phyloP scores from a whole-genome alignment of 1,284 basidiomycete genomes.

The Cryptococcus depauperatus region DNA sequence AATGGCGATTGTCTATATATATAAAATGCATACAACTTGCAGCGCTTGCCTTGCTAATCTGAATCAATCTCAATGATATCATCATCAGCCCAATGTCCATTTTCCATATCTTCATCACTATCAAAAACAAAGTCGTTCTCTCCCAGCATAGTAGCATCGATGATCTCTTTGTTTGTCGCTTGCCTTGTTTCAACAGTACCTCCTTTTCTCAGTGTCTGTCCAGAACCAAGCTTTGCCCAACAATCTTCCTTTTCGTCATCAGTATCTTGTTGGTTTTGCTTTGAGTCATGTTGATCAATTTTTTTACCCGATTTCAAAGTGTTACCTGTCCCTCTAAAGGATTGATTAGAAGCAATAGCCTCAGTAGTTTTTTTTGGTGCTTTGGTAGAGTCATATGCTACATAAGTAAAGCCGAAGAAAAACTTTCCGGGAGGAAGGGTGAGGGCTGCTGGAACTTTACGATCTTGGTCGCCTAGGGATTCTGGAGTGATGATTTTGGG shows the following conservation, averaged over 20 bases:
- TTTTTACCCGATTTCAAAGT: slow-evolving; percentile 1
- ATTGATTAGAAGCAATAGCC: slow-evolving; percentile 8
- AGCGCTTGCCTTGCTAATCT: no score
- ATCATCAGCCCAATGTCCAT: slow-evolving; percentile 21
- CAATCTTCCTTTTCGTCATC: slow-evolving; percentile 32
- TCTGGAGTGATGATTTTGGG: slow-evolving; percentile 78
- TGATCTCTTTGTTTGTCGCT: slow-evolving; percentile 21
- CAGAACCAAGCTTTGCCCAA: slow-evolving; percentile 41
- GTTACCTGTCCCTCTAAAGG: slow-evolving; percentile 33
- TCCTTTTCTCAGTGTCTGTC: slow-evolving; percentile 27
- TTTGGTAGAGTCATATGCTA: slow-evolving; percentile 55
- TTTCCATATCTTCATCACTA: slow-evolving; percentile 27
- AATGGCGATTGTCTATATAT: no score
- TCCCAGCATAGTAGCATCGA: slow-evolving; percentile 40
- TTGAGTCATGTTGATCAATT: slow-evolving; percentile 1
- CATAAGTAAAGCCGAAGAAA: slow-evolving; percentile 83
- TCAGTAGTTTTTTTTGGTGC: slow-evolving; percentile 38
- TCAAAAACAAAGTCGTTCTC: slow-evolving; percentile 39
- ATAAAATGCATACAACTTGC: no score
- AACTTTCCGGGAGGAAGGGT: slow-evolving; percentile 86
- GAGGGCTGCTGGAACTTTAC: slow-evolving; percentile 78
- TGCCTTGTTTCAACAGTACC: not conserved
- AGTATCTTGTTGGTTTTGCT: slow-evolving; percentile 5
- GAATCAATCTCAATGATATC: slow-evolving; percentile 43
- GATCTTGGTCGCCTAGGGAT: slow-evolving; percentile 60